Conservation (phyloP, 2,329 filamentous ascomycete species). For the Sordariomycetes sp. region DNA sequence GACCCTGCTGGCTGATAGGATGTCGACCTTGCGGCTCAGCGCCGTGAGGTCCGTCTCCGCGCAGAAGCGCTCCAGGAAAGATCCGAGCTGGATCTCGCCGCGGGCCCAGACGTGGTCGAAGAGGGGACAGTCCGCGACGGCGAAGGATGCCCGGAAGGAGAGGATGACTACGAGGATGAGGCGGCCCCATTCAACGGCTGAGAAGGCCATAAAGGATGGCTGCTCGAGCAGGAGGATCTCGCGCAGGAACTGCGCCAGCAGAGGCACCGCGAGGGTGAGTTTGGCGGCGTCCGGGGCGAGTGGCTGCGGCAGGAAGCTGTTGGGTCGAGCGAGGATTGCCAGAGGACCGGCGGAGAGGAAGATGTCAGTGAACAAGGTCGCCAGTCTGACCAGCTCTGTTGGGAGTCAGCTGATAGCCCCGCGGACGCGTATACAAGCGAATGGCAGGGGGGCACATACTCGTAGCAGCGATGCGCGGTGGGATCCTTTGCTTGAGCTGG, state of each 20-base stretch:
- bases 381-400: conserved; percentile 17
- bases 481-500: conserved; percentile 29
- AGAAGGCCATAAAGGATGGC: conserved; percentile 16
- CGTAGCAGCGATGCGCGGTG: conserved; percentile 17
- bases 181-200: conserved; percentile 31
- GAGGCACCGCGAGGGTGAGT: conserved; percentile 12
- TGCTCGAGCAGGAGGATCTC: background rate
- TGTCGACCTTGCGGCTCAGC: conserved; percentile 24
- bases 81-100: conserved; percentile 25
- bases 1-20: conserved; percentile 33
- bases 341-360: conserved; percentile 15
- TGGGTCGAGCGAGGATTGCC: conserved; percentile 1
- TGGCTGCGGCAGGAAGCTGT: conserved; percentile 8
- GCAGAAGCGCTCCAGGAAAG: conserved; percentile 23
- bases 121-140: conserved; percentile 24
- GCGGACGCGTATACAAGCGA: background rate
- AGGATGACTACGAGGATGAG: conserved; percentile 31
- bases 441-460: conserved; percentile 6
- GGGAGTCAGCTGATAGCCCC: too few species aligned
- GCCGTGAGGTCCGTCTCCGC: conserved; percentile 3
- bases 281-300: too few species aligned
- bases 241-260: conserved; percentile 15
- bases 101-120: conserved; percentile 28
- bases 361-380: conserved; percentile 22
- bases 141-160: conserved; percentile 36